Percentiles rank a stretch among this genome's conserved stretches.
These are phyloP conservation scores for Hura crepitans DNA, from an alignment of 441 rosid genomes.

Conservation along the genomic window DNA sequence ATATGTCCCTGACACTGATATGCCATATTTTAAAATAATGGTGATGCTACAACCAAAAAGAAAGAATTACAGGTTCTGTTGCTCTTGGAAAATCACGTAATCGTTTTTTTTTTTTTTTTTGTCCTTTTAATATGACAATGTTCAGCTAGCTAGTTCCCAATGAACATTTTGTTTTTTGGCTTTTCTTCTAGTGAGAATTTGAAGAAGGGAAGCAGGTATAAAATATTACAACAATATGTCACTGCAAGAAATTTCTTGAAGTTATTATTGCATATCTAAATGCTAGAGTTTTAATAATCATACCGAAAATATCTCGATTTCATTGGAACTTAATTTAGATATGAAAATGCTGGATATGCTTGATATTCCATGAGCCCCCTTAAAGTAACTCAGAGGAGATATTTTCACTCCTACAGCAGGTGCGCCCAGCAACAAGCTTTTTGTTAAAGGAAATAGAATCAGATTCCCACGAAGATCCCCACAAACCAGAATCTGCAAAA, in stretches of 20 bases:
- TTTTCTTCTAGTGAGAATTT: background rate
- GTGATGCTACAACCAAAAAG: background rate
- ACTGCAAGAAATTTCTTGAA: conserved; percentile 13
- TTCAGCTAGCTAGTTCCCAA: conserved; percentile 11
- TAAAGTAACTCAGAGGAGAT: conserved; percentile 63
- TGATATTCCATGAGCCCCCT: conserved; percentile 97
- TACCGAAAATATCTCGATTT: conserved; percentile 81
- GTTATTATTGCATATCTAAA: conserved; percentile 8
- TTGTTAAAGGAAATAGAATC: conserved; percentile 63
- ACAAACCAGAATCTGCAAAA: conserved; percentile 76
- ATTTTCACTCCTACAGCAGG: conserved; percentile 39
- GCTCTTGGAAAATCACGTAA: background rate
- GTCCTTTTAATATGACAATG: conserved; percentile 7
- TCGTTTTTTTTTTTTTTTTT: too few species aligned
- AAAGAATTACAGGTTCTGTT: conserved; percentile 5
- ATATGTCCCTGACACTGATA: background rate
- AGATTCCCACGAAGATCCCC: conserved; percentile 96
- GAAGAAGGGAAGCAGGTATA: background rate
- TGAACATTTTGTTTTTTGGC: background rate
- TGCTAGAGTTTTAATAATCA: conserved; percentile 22
- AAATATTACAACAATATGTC: background rate
- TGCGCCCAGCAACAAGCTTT: conserved; percentile 38
- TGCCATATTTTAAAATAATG: background rate
- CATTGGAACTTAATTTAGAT: conserved; percentile 42
- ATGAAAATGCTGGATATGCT: conserved; percentile 63